Evolutionary conservation across 768 basidiomycete species (phyloP).

Genomic region (Boletus rubroflammeus): DNA sequence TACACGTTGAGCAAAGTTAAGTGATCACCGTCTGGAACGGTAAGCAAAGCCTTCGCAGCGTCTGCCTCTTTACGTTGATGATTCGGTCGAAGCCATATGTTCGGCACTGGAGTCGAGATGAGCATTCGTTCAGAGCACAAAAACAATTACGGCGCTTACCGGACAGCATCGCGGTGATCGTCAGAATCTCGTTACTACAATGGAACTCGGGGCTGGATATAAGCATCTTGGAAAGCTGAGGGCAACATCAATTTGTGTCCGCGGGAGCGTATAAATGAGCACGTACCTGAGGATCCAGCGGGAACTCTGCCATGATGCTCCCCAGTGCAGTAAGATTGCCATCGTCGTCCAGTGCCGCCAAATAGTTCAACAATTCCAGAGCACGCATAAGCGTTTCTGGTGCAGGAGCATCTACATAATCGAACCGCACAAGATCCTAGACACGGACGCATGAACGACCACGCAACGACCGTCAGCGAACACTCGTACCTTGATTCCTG

Average conservation of each 20-base stretch:
- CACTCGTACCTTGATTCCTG: slow-evolving; percentile 72
- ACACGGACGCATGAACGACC: background rate
- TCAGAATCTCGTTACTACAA: slow-evolving; percentile 94
- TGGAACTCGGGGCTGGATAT: slow-evolving; percentile 93
- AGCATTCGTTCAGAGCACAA: background rate
- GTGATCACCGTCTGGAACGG: slow-evolving; percentile 96
- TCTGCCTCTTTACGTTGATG: slow-evolving; percentile 90
- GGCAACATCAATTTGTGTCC: background rate
- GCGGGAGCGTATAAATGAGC: background rate
- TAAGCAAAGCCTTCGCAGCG: slow-evolving; percentile 81
- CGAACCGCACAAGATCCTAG: slow-evolving; percentile 78
- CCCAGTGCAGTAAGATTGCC: slow-evolving; percentile 87
- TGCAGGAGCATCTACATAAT: slow-evolving; percentile 90
- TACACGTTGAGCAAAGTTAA: slow-evolving; percentile 93
- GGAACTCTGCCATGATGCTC: slow-evolving; percentile 94
- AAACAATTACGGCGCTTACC: slow-evolving; percentile 42
- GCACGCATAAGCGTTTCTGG: slow-evolving; percentile 98
- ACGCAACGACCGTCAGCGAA: background rate
- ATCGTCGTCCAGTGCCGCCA: slow-evolving; percentile 91
- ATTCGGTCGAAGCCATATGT: slow-evolving; percentile 90
- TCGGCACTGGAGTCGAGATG: slow-evolving; percentile 53
- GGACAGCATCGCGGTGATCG: slow-evolving; percentile 95
- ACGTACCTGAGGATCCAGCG: slow-evolving; percentile 90
- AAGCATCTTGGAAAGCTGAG: slow-evolving; percentile 82
- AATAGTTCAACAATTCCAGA: slow-evolving; percentile 87